Conservation (phyloP, 2,329 filamentous ascomycete genomes). For the Didymosphaeria variabile region DNA sequence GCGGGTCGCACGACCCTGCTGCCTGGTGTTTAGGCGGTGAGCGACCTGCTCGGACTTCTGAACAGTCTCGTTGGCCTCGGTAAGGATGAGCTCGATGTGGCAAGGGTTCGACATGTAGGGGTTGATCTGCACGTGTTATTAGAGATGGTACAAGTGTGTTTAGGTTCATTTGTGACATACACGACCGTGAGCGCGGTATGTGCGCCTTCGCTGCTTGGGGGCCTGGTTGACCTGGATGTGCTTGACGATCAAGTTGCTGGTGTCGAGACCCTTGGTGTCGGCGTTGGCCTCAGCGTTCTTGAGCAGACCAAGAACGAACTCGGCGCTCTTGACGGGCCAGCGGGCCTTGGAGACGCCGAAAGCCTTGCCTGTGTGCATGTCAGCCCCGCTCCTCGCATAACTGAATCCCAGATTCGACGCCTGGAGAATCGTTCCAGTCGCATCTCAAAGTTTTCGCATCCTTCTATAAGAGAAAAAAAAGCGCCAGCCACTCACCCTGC, state of each 20-base stretch:
- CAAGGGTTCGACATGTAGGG: constrained; percentile 99
- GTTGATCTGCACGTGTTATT: constrained; percentile 77
- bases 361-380: constrained; percentile 80
- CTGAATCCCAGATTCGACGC: constrained; percentile 17
- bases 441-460: constrained; percentile 7
- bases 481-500: constrained; percentile 79
- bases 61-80: constrained; percentile 95
- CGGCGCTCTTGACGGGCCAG: constrained; percentile 99
- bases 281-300: constrained; percentile 58
- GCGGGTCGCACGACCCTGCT: constrained; percentile 77
- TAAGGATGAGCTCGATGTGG: constrained; percentile 99
- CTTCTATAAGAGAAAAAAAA: background rate
- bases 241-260: constrained; percentile 97
- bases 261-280: constrained; percentile 69
- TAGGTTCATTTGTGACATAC: constrained; percentile 69
- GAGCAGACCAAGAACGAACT: constrained; percentile 96
- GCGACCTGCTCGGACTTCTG: constrained; percentile 81
- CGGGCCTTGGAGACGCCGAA: constrained; percentile 97
- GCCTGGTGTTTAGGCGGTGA: constrained; percentile 83
- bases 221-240: constrained; percentile 99
- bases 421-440: background rate
- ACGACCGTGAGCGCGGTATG: constrained; percentile 99
- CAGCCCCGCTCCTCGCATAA: constrained; percentile 29
- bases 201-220: constrained; percentile 98
- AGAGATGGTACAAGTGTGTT: constrained; percentile 18